Evolutionary conservation across 148 eudicot species (phyloP).

Genomic region (Bassia scoparia): DNA sequence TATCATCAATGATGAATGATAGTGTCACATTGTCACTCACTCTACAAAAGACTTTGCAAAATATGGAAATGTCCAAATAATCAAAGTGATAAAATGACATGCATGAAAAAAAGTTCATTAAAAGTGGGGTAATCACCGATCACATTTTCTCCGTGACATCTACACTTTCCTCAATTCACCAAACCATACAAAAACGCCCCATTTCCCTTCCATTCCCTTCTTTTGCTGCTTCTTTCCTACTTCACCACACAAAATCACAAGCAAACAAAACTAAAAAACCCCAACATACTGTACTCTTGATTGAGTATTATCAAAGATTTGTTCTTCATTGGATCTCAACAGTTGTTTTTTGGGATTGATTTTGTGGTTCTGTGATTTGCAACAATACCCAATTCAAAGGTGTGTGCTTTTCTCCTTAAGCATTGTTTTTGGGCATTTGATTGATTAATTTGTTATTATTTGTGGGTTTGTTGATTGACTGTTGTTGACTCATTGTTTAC

Average conservation of each 20-base stretch:
- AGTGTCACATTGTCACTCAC: neutral
- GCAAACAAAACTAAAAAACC: neutral
- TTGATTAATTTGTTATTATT: neutral
- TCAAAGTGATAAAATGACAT: neutral
- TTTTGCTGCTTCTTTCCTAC: neutral
- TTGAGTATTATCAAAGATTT: neutral
- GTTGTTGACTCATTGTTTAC: slow-evolving; percentile 18
- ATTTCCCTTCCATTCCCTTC: neutral
- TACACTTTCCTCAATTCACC: neutral
- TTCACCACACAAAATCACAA: neutral
- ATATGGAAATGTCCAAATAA: neutral
- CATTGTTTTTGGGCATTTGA: neutral
- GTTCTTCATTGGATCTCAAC: slow-evolving; percentile 22
- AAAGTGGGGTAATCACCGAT: neutral
- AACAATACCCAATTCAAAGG: slow-evolving; percentile 18
- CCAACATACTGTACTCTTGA: neutral
- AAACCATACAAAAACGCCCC: neutral
- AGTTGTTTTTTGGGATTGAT: neutral
- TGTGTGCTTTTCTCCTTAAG: neutral
- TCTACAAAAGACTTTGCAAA: neutral
- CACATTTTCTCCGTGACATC: slow-evolving; percentile 21
- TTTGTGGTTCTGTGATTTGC: neutral
- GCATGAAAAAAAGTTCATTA: slow-evolving; percentile 1
- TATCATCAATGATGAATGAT: too few relatives aligned
- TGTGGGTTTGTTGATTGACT: slow-evolving; percentile 23